A percentile compares a stretch with the other conserved stretches of the same genome.
phyloP scores from a whole-genome alignment of 2,329 filamentous ascomycete genomes.

The Aureobasidium sp. region DNA sequence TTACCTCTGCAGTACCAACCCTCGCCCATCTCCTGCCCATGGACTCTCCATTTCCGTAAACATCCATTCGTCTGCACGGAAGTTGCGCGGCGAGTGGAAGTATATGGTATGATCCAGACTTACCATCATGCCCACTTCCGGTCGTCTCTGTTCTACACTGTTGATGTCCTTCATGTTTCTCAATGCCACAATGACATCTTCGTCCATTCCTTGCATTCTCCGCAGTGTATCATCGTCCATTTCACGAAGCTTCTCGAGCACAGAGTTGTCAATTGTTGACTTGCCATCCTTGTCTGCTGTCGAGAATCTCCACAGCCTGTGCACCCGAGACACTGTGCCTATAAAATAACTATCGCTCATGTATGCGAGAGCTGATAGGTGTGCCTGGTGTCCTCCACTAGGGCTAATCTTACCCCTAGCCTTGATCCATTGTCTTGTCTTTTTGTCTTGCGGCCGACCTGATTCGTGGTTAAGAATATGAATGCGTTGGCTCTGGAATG shows the following conservation, averaged over 20 bases:
- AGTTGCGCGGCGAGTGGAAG: conserved; percentile 46
- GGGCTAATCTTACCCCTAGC: conserved; percentile 67
- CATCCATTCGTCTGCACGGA: conserved; percentile 62
- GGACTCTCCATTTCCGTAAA: conserved; percentile 72
- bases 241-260: conserved; percentile 38
- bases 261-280: conserved; percentile 33
- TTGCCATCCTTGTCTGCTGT: conserved; percentile 18
- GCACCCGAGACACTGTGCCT: conserved; percentile 74
- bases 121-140: conserved; percentile 75
- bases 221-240: conserved; percentile 39
- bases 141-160: conserved; percentile 37
- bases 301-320: conserved; percentile 57
- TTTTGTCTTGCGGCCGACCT: conserved; percentile 56
- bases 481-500: conserved; percentile 53
- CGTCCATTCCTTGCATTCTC: conserved; percentile 37
- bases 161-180: conserved; percentile 32
- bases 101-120: conserved; percentile 62
- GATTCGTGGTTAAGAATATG: conserved; percentile 50
- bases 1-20: conserved; percentile 61
- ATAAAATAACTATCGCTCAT: conserved; percentile 76
- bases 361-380: conserved; percentile 84
- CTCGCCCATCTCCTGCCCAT: conserved; percentile 71
- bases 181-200: conserved; percentile 48
- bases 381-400: conserved; percentile 67
- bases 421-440: conserved; percentile 63